Percentiles rank a stretch among this genome's conserved stretches.
Evolutionary conservation across 257 asterid genomes (phyloP).

Genomic region (Penstemon eatonii): DNA sequence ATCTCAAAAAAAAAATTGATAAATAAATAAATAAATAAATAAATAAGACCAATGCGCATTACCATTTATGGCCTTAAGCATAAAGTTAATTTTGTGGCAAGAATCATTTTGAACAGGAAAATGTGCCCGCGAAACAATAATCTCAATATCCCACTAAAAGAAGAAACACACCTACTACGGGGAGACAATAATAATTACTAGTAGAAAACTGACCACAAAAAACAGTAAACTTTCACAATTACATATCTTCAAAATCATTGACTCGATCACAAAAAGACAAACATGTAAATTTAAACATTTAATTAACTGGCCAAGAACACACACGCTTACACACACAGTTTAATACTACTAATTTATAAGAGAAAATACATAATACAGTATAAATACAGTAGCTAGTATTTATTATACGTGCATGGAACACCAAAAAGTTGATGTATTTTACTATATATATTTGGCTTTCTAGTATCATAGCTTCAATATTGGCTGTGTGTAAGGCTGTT

Average conservation of each 20-base stretch:
- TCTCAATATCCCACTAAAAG: constrained; percentile 51
- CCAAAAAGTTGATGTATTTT: constrained; percentile 42
- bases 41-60: not conserved
- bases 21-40: no score
- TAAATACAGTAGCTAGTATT: no score
- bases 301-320: no score
- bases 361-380: no score
- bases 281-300: no score
- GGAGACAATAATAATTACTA: constrained; percentile 74
- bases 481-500: constrained; percentile 44
- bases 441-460: constrained; percentile 50
- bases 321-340: no score
- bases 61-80: constrained; percentile 17
- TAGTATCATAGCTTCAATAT: constrained; percentile 37
- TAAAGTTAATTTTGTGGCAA: constrained; percentile 16
- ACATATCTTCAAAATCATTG: constrained; percentile 36
- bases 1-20: no score
- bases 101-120: constrained; percentile 41
- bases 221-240: constrained; percentile 49
- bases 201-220: constrained; percentile 29
- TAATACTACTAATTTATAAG: no score
- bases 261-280: constrained; percentile 24
- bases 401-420: constrained; percentile 47
- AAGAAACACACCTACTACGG: constrained; percentile 41
- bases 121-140: constrained; percentile 34